phyloP scores from a whole-genome alignment of 179 eudicot species.

The Actinidia arguta region DNA sequence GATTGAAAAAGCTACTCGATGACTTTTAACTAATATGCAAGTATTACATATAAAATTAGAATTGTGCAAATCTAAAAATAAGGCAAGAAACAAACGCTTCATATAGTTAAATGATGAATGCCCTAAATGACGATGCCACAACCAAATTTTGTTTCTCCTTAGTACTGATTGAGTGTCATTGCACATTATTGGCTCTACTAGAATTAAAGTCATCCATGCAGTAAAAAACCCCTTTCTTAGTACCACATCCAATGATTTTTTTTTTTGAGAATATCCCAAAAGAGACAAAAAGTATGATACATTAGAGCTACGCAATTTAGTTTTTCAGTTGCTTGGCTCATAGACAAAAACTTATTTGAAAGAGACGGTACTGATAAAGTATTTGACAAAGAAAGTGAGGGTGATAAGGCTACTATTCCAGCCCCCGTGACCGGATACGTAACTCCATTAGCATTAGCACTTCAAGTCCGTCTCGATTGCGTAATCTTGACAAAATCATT shows the following conservation, averaged over 20 bases:
- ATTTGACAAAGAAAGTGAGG: too few species aligned
- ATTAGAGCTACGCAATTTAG: not conserved
- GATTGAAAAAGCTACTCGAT: not conserved
- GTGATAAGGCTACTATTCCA: too few species aligned
- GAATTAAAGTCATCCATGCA: slow-evolving; percentile 5
- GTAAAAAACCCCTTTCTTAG: slow-evolving; percentile 5
- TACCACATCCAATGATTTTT: slow-evolving; percentile 12
- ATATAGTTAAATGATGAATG: not conserved
- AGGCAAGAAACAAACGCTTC: not conserved
- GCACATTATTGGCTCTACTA: not conserved
- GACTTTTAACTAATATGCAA: not conserved
- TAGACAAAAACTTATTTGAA: not conserved
- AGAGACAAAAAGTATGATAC: not conserved
- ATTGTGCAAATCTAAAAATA: not conserved
- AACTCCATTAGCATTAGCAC: not conserved
- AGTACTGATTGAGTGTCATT: too few species aligned
- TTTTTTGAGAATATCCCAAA: not conserved
- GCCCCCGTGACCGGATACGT: not conserved
- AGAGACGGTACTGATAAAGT: too few species aligned
- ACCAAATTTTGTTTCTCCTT: not conserved
- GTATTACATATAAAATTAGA: not conserved
- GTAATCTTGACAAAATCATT: not conserved
- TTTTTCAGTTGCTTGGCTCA: too few species aligned
- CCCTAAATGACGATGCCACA: not conserved
- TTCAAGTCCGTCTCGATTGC: not conserved